phyloP scores from a whole-genome alignment of 352 stramenopile species.

The Phytophthora palmivora region DNA sequence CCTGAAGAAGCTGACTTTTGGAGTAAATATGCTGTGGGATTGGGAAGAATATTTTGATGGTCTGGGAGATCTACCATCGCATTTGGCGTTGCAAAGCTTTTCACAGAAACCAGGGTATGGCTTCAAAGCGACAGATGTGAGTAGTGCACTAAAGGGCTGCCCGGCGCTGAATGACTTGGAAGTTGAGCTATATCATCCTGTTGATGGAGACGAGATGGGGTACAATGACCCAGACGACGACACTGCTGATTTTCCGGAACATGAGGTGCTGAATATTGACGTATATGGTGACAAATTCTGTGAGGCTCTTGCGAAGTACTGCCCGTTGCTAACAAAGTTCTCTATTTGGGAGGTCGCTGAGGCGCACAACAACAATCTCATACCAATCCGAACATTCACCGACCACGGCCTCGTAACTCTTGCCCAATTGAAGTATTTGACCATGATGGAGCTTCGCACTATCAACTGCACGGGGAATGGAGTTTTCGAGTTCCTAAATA shows the following conservation, averaged over 20 bases:
- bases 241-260: conserved; percentile 26
- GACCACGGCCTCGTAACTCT: conserved; percentile 44
- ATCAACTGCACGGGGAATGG: conserved; percentile 51
- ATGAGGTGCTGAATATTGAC: conserved; percentile 41
- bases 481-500: conserved; percentile 45
- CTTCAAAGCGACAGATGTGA: conserved; percentile 33
- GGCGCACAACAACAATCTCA: conserved; percentile 36
- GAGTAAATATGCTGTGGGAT: conserved; percentile 50
- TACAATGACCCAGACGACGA: conserved; percentile 38
- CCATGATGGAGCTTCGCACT: conserved; percentile 36
- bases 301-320: conserved; percentile 25
- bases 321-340: conserved; percentile 34
- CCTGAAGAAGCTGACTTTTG: conserved; percentile 41
- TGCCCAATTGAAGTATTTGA: conserved; percentile 40
- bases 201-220: conserved; percentile 25
- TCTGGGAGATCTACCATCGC: conserved; percentile 11
- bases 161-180: conserved; percentile 42
- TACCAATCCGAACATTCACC: conserved; percentile 45
- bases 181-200: conserved; percentile 51
- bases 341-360: conserved; percentile 47
- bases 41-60: conserved; percentile 45
- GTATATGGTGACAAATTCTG: conserved; percentile 52
- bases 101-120: conserved; percentile 26
- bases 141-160: conserved; percentile 41
- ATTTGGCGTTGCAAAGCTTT: background rate